These are phyloP conservation scores for Phytophthora quininea DNA, from an alignment of 352 stramenopile genomes.

Conservation along the genomic window DNA sequence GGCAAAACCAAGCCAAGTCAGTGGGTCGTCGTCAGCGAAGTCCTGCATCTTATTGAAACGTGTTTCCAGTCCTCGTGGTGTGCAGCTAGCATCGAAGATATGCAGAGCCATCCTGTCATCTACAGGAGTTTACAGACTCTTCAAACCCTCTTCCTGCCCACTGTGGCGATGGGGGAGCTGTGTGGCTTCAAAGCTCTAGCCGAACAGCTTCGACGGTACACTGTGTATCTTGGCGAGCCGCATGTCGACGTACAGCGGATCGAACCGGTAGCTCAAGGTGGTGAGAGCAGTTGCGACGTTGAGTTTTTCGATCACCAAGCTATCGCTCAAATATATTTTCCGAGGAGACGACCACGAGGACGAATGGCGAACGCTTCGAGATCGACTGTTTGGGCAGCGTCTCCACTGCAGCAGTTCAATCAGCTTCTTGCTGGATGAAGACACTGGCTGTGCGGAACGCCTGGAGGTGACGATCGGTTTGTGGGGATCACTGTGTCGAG, in stretches of 20 bases:
- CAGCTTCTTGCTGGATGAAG: constrained; percentile 20
- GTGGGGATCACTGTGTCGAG: constrained; percentile 7
- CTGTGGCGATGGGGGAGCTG: not conserved
- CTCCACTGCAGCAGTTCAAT: constrained; percentile 18
- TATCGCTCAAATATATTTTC: constrained; percentile 17
- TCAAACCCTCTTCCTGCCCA: not conserved
- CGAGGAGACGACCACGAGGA: not conserved
- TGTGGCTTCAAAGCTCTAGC: not conserved
- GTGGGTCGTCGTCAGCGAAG: constrained; percentile 13
- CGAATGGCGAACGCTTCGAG: constrained; percentile 2
- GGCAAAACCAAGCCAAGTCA: constrained; percentile 6
- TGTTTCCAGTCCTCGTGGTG: constrained; percentile 13
- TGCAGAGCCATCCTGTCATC: not conserved
- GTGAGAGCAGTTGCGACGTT: constrained; percentile 1
- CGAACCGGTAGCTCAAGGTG: not conserved
- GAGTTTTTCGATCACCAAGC: constrained; percentile 9
- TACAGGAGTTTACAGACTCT: not conserved
- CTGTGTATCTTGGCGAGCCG: constrained; percentile 4
- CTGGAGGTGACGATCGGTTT: constrained; percentile 12
- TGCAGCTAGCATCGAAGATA: constrained; percentile 2
- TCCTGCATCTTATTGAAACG: constrained; percentile 15
- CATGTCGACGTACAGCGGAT: constrained; percentile 4
- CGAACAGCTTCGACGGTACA: constrained; percentile 1
- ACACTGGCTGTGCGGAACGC: constrained; percentile 14
- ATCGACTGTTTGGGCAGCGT: constrained; percentile 19